Evolutionary conservation across 108 stramenopile genomes (phyloP), one percentile per base, ranked within the genome.

Genomic region (Fragilariopsis cylindrus): DNA sequence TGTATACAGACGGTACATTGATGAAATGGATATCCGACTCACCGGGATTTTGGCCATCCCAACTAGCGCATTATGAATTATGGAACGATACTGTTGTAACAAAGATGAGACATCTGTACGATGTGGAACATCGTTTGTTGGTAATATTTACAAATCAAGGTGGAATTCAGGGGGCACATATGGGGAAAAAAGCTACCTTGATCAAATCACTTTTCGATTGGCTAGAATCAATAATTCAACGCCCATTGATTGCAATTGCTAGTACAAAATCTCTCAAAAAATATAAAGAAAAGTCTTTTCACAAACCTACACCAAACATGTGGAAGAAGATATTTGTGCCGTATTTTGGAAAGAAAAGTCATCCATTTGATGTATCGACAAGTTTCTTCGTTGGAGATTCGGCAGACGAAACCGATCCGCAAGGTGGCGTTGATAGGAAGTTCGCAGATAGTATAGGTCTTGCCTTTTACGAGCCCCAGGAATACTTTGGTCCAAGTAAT

Each of bases 381-480:
- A 89, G 89, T 42, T 91, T 95, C 62, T 95, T 83, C 72, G 90
- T 92, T 3, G 94, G 94, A 1, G 94, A 92, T 81, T 84, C 90
- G 8, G 88, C 76, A 56, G 70, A 80, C 70, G 64, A 72, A 19
- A 60, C 85, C 42, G 89, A 93, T 76, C 71, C 84, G 30, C 84
- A 88, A 62, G 80, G 78, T 40, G 94, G 91, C 6, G 91, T 90
- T 11, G 94, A 95, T 70, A 67, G 65, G 39, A 53, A 57, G 39
- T 95, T 95, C 83, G 90, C 94, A 6, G 48, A 73, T 12, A 81
- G 77, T 62, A 88, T 91, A 11, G 84, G 88, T 39, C 42, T 43
- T 72, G 47, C 47, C 44, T 95, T 95, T 69, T 84, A 80, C 69
- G 87, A 75, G 5, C 91, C 94, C 15, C 63, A 74, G 11, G 77